Base-by-base conservation (phyloP, 345 rosid genomes). In the Rhodamnia rubescens region DNA sequence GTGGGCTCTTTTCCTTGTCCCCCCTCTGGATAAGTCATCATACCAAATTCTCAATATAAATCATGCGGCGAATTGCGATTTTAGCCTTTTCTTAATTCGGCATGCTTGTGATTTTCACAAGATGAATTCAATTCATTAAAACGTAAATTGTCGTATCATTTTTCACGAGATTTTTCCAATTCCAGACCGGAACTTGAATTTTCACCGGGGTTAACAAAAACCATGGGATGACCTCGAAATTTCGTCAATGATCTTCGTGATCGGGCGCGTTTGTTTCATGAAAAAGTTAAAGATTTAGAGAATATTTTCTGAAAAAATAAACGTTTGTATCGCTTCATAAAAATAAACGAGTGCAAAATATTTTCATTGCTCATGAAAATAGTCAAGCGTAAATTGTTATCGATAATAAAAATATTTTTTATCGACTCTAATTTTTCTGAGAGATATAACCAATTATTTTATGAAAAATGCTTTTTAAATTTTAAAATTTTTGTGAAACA, bases 81-180 rank as follows among this genome's bases (percentile, higher is more conserved):
- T 59, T 59, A 27, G n/a, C 10, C 40, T 59, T 27, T 32, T 64
- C 2, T 14, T 8, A 29, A 64, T 36, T 36, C 21, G 16, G 27
- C 0, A 29, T 14, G 74, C 40, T 40, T 15, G 42, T 2, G 15
- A 61, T 29, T 61, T 61, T 16, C 75, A 15, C 5, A 36, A 29
- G 14, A 29, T 29, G 3, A 15, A 64, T 2, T 8, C 1, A 15
- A 64, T 2, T 8, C 8, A 64, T 64, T 3, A 18, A 64, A 7
- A 8, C 11, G 0, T 15, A 29, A 15, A 64, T 15, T 27, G 1
- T 1, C 15, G 13, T 13, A n/a, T 59, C 69, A 13, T 1, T 2
- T 61, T 61, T 15, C 74, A 7, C 15, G 7, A 27, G 7, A 27
- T 27, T 61, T 29, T 4, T 16, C 7, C 15, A 61, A 27, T 61